A percentile compares a stretch with the other conserved stretches of the same genome.
These are phyloP conservation scores for Leucocoprinus sp. DNA, from an alignment of 768 basidiomycete genomes.

Conservation along the genomic window DNA sequence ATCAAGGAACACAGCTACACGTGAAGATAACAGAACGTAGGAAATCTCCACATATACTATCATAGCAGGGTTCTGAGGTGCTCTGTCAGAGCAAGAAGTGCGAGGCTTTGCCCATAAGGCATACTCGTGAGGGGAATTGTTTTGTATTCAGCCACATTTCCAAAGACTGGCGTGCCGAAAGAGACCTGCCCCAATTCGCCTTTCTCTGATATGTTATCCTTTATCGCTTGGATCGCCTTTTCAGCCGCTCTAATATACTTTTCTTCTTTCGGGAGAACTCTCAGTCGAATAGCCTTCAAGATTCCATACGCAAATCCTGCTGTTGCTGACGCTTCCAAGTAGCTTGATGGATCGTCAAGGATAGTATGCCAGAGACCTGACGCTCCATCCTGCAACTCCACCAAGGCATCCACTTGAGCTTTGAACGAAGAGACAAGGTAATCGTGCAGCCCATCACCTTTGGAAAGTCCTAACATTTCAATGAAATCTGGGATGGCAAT, in stretches of 20 bases:
- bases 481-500: constrained; percentile 41
- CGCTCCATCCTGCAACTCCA: constrained; percentile 32
- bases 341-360: constrained; percentile 40
- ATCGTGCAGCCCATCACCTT: constrained; percentile 32
- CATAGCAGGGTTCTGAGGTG: constrained; percentile 33
- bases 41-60: neutral
- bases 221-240: constrained; percentile 33
- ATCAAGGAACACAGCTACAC: constrained; percentile 22
- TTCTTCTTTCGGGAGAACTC: constrained; percentile 33
- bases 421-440: constrained; percentile 32
- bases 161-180: constrained; percentile 47
- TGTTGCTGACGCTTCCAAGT: constrained; percentile 41
- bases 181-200: constrained; percentile 41
- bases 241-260: constrained; percentile 28
- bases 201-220: constrained; percentile 34
- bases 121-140: constrained; percentile 45
- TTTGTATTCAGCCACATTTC: constrained; percentile 39
- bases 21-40: constrained; percentile 8
- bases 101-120: constrained; percentile 50
- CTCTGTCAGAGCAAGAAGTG: constrained; percentile 41
- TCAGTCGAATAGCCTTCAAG: constrained; percentile 32
- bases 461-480: constrained; percentile 32
- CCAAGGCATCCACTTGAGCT: constrained; percentile 41
- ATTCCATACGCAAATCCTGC: constrained; percentile 44
- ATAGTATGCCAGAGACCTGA: constrained; percentile 50